These are phyloP conservation scores for Rhizopus sp. DNA, from an alignment of 371 early-diverging fungal species.

Conservation along the genomic window DNA sequence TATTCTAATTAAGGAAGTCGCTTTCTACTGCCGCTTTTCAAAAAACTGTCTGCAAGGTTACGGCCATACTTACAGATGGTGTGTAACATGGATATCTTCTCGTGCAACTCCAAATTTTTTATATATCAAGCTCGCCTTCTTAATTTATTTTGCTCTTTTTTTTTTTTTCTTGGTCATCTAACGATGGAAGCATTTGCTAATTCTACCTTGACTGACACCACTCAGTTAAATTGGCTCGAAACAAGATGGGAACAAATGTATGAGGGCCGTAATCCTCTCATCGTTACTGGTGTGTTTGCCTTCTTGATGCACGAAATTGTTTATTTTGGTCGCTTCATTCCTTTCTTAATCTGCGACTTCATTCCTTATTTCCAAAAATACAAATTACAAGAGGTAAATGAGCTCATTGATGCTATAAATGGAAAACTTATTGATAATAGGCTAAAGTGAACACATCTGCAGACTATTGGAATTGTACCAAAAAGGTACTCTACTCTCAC, in stretches of 20 bases:
- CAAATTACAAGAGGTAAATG: conserved; percentile 75
- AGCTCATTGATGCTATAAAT: neutral
- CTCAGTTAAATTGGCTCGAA: conserved; percentile 27
- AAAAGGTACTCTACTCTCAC: conserved; percentile 72
- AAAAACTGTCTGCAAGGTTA: too few relatives aligned
- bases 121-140: neutral
- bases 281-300: conserved; percentile 66
- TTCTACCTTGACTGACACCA: conserved; percentile 10
- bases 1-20: too few relatives aligned
- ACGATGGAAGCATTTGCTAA: conserved; percentile 8
- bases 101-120: neutral
- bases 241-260: conserved; percentile 62
- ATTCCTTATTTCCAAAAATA: conserved; percentile 77
- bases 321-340: conserved; percentile 79
- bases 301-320: conserved; percentile 78
- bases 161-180: neutral
- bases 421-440: conserved; percentile 23
- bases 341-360: conserved; percentile 70
- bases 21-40: too few relatives aligned
- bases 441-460: conserved; percentile 67
- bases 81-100: neutral
- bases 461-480: conserved; percentile 77
- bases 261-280: conserved; percentile 67
- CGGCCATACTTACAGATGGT: neutral
- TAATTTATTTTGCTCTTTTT: conserved; percentile 1